phyloP scores from a whole-genome alignment of 2,329 filamentous ascomycete genomes.

The Aspergillus clavatus region DNA sequence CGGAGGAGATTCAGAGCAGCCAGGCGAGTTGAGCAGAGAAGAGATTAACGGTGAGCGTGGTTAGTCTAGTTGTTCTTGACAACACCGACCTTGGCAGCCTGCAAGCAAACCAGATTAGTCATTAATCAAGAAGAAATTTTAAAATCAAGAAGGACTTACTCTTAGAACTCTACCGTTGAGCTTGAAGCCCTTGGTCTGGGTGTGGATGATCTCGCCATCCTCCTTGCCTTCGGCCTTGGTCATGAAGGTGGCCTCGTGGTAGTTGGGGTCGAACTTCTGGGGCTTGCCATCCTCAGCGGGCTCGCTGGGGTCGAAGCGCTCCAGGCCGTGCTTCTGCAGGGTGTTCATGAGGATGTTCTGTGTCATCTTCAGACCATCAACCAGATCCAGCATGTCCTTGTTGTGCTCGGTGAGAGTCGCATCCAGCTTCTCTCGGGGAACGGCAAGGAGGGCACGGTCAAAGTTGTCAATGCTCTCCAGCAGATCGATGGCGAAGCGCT shows the following conservation, averaged over 20 bases:
- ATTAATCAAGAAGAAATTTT: slow-evolving; percentile 1
- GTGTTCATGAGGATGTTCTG: slow-evolving; percentile 82
- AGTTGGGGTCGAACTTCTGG: slow-evolving; percentile 92
- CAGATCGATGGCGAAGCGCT: slow-evolving; percentile 88
- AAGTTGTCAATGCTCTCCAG: slow-evolving; percentile 96
- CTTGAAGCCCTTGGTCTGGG: slow-evolving; percentile 92
- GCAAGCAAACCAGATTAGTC: slow-evolving; percentile 10
- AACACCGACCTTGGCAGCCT: slow-evolving; percentile 90
- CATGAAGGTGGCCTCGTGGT: slow-evolving; percentile 96
- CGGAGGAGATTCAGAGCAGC: slow-evolving; percentile 5
- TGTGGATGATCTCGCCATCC: slow-evolving; percentile 83
- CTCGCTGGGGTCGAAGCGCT: slow-evolving; percentile 71
- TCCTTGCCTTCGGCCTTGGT: slow-evolving; percentile 81
- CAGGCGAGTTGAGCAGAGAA: neutral
- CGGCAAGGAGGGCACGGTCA: slow-evolving; percentile 80
- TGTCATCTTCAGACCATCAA: slow-evolving; percentile 93
- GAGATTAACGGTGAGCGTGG: slow-evolving; percentile 5
- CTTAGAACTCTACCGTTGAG: slow-evolving; percentile 86
- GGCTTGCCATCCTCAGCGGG: slow-evolving; percentile 46
- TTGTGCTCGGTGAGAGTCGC: slow-evolving; percentile 50
- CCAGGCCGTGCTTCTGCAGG: slow-evolving; percentile 87
- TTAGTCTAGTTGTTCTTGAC: slow-evolving; percentile 66
- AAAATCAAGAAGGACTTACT: slow-evolving; percentile 33
- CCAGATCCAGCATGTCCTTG: slow-evolving; percentile 72
- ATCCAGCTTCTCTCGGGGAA: slow-evolving; percentile 68